Percentiles rank a stretch among this genome's conserved stretches.
Conservation (phyloP, 768 basidiomycete genomes). For the Boletus fagicola region DNA sequence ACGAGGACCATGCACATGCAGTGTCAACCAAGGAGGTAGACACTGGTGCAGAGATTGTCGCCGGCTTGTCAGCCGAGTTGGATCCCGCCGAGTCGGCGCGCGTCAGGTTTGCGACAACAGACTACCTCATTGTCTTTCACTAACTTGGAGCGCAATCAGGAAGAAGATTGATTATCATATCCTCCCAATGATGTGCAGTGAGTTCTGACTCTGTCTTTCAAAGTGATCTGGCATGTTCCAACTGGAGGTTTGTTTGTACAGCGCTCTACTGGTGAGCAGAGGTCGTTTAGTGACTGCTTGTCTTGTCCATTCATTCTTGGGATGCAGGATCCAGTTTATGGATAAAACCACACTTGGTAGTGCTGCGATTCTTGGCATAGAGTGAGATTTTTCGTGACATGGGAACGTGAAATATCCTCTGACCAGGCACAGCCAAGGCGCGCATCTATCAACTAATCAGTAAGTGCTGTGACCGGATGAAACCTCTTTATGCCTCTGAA, state of each 20-base stretch:
- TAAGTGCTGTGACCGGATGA: conserved; percentile 29
- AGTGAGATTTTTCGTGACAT: conserved; percentile 36
- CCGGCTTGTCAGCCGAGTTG: conserved; percentile 42
- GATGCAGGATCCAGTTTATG: conserved; percentile 71
- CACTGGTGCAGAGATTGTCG: conserved; percentile 57
- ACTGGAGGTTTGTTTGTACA: conserved; percentile 16
- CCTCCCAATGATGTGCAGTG: conserved; percentile 70
- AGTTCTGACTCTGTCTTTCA: conserved; percentile 26
- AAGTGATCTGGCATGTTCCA: neutral
- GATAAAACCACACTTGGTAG: conserved; percentile 72
- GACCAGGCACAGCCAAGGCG: conserved; percentile 43
- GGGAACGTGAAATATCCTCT: neutral
- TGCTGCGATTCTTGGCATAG: conserved; percentile 68
- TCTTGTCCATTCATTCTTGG: neutral
- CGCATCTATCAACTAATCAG: conserved; percentile 66
- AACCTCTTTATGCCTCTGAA: neutral
- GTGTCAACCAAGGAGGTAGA: conserved; percentile 51
- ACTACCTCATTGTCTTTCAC: neutral
- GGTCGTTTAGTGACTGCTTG: neutral
- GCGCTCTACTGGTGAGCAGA: conserved; percentile 52
- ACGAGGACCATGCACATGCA: conserved; percentile 19
- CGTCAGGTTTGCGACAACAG: conserved; percentile 41
- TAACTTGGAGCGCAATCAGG: conserved; percentile 23
- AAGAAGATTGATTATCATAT: conserved; percentile 68
- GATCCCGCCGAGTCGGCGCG: conserved; percentile 52